Evolutionary conservation across 2,329 filamentous ascomycete species (phyloP), one percentile per base, ranked within the genome.

Genomic region (Colletotrichum sp.): DNA sequence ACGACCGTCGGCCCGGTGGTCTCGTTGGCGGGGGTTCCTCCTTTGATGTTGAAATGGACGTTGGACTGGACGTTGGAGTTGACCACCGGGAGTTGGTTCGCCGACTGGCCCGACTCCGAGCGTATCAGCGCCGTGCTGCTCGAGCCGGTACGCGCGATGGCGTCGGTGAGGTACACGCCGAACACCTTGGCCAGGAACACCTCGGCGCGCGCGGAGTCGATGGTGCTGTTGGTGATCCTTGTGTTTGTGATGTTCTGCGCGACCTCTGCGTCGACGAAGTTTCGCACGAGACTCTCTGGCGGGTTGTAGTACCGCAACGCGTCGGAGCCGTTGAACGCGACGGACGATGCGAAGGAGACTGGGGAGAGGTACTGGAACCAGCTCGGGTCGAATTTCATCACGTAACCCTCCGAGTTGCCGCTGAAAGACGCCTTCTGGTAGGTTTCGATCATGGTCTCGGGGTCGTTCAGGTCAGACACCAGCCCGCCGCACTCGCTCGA

Each of bases 111-210:
- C 36, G 36, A 13, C 3, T 59, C 59, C 8, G 30, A n/a, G 26
- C 30, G 28, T 18, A 62, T 34, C 5, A 32, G 7, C 16, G 59
- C 30, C 30, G 26, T n/a, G 18, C 12, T 28, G 7, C 8, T 13
- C 8, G 59, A 21, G 3, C 39, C 57, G 5, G 59, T 26, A n/a
- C 68, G 68, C 8, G 68, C 36, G n/a, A 65, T 16, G 44, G 26
- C 59, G 6, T 71, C 36, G 10, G 68, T 65, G 59, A 71, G 60
- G 30, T 52, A 70, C 10, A 64, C 59, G 26, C 68, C 68, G 24
- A 70, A 64, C 2, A 64, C 24, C 34, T 62, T 70, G 55, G 68
- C 36, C 24, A 70, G 32, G 21, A 70, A 49, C 6, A 21, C 6
- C 57, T 64, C 34, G 3, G 36, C 36, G 44, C 44, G 44, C 44